Base-by-base conservation (phyloP, 2,329 filamentous ascomycete genomes). In the Furcasterigmium furcatum region DNA sequence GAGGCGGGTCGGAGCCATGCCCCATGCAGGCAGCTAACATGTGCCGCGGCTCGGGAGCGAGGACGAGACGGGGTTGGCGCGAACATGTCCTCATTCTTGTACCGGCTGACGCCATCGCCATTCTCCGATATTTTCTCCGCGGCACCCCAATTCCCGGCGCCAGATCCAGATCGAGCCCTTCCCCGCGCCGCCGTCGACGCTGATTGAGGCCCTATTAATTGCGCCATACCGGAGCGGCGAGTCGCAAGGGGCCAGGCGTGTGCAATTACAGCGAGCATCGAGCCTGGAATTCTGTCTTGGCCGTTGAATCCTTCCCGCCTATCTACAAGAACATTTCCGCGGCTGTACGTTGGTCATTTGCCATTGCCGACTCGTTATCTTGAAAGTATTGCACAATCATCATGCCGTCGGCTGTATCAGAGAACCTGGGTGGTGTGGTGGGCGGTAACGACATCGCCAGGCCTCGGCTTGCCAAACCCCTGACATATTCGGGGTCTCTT, bases 401-500 rank as follows among this genome's bases (percentile, higher is more conserved):
- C 24, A 70, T 70, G 67, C 67, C 66, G 47, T 67, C 67, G 21
- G 55, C 53, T 21, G 52, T 55, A 41, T 44, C 25, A 49, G 49
- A 43, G 40, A 40, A 45, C 27, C n/a, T 12, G 34, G 41, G 44
- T 25, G 41, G 54, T 38, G 50, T 66, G 32, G 45, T 64, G 25
- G 63, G 63, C 20, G 56, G 61, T 24, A 52, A 65, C 43, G 47
- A 56, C n/a, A 48, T 56, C 16, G 58, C 56, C 40, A 54, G 59
- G 7, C 54, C 63, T 21, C 55, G 61, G 19, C 45, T 64, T 27
- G 47, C 54, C 48, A 51, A 64, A 43, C 66, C 68, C 18, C 58
- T 74, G 43, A 58, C 60, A 48, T 69, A 68, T 52, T 63, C 64
- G 27, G 70, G 71, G 38, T 63, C 60, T 18, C 63, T 74, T 4